Conservation (phyloP, 1,284 basidiomycete genomes). For the Entoloma clypeatum region DNA sequence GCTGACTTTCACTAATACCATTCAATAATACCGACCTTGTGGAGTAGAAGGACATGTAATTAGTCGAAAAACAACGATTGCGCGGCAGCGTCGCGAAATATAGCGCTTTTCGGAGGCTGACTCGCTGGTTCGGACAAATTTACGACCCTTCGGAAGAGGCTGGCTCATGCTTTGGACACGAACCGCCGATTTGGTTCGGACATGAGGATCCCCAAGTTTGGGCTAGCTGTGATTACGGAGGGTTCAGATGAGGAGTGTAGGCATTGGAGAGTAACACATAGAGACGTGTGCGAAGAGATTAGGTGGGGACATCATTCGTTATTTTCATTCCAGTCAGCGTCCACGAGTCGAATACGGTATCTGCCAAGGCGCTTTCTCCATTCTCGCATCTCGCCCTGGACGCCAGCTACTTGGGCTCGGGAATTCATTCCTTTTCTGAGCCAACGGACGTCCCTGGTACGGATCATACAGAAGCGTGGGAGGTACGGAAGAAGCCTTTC, state of each 20-base stretch:
- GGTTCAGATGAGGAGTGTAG: not conserved
- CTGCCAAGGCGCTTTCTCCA: constrained; percentile 61
- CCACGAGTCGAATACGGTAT: constrained; percentile 56
- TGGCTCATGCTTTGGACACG: too few species aligned
- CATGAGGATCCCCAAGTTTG: too few species aligned
- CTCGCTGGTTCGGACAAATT: too few species aligned
- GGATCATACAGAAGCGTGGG: constrained; percentile 51
- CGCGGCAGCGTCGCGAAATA: too few species aligned
- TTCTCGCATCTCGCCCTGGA: constrained; percentile 72
- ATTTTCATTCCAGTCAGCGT: constrained; percentile 61
- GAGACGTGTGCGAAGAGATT: not conserved
- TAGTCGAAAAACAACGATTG: too few species aligned
- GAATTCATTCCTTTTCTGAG: constrained; percentile 59
- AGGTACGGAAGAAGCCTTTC: constrained; percentile 53
- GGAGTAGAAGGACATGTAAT: too few species aligned
- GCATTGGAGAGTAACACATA: not conserved
- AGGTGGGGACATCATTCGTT: constrained; percentile 19
- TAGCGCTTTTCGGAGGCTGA: too few species aligned
- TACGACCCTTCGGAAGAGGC: too few species aligned
- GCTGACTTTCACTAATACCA: too few species aligned
- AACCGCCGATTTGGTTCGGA: too few species aligned
- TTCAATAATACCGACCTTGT: too few species aligned
- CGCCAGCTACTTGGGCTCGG: constrained; percentile 63
- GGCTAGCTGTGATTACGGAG: too few species aligned
- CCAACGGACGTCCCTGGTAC: constrained; percentile 70